phyloP scores from a whole-genome alignment of 768 basidiomycete genomes.

The Kockovaella imperatae region DNA sequence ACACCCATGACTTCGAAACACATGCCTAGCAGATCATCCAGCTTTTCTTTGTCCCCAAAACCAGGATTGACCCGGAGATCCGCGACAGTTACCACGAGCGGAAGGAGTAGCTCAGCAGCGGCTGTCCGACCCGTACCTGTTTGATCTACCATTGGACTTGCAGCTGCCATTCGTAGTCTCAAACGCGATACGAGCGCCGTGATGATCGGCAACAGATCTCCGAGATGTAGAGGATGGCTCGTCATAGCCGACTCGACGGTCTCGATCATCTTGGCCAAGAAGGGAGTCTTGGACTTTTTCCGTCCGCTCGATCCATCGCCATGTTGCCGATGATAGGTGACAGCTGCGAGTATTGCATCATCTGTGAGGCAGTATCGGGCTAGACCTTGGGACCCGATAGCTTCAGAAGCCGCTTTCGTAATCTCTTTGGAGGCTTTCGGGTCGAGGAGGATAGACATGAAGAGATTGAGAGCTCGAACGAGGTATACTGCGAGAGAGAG shows the following conservation, averaged over 20 bases:
- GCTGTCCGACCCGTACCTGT: conserved; percentile 50
- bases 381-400: conserved; percentile 41
- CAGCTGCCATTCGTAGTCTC: conserved; percentile 48
- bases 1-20: conserved; percentile 84
- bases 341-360: conserved; percentile 50
- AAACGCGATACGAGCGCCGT: conserved; percentile 63
- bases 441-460: conserved; percentile 35
- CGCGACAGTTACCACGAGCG: conserved; percentile 62
- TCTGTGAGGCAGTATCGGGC: conserved; percentile 66
- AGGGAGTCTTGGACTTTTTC: conserved; percentile 49
- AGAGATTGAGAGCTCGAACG: conserved; percentile 39
- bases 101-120: conserved; percentile 62
- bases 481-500: conserved; percentile 29
- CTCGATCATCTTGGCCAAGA: conserved; percentile 57
- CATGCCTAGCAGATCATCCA: conserved; percentile 66
- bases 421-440: conserved; percentile 21
- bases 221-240: conserved; percentile 63
- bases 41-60: conserved; percentile 85
- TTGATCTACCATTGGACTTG: conserved; percentile 42
- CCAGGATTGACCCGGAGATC: conserved; percentile 66
- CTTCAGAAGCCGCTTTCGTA: conserved; percentile 36
- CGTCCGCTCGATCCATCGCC: conserved; percentile 52
- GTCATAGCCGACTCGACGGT: conserved; percentile 64
- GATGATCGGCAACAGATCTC: conserved; percentile 67
- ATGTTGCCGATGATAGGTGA: conserved; percentile 33